These are phyloP conservation scores for Spathaspora boniae DNA, from an alignment of 805 yeast genomes.

Conservation along the genomic window DNA sequence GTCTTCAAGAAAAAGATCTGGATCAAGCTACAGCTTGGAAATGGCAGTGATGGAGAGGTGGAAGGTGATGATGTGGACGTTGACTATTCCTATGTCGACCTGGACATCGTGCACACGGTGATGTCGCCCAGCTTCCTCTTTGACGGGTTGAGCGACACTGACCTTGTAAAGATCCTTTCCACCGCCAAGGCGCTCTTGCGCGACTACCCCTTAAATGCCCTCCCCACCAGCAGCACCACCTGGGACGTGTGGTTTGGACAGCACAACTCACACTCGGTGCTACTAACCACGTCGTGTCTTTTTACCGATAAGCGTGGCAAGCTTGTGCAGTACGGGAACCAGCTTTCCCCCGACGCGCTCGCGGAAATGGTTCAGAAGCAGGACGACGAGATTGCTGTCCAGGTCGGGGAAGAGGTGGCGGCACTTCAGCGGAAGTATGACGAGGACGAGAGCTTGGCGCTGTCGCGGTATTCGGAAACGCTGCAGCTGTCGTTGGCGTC, in stretches of 20 bases:
- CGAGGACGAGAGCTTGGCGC: constrained; percentile 11
- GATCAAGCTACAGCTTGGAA: constrained; percentile 14
- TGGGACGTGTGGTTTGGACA: constrained; percentile 33
- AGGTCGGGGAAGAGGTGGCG: constrained; percentile 19
- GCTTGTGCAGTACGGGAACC: constrained; percentile 6
- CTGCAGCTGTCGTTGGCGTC: constrained; percentile 26
- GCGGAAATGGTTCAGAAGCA: constrained; percentile 21
- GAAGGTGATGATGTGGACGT: constrained; percentile 7
- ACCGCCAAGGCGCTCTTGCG: constrained; percentile 24
- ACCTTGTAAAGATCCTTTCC: constrained; percentile 24
- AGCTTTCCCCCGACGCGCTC: background rate
- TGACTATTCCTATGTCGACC: constrained; percentile 20
- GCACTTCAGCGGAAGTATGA: constrained; percentile 20
- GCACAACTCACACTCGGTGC: constrained; percentile 30
- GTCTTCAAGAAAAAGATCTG: constrained; percentile 44
- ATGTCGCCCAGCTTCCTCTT: constrained; percentile 32
- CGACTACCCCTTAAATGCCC: constrained; percentile 18
- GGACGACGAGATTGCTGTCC: constrained; percentile 29
- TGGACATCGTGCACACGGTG: constrained; percentile 32
- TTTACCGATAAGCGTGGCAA: constrained; percentile 9
- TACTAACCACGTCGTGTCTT: constrained; percentile 28
- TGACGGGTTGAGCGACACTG: constrained; percentile 23
- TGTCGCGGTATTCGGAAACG: constrained; percentile 15
- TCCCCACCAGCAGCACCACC: constrained; percentile 19
- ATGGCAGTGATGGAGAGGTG: no score